A percentile compares a stretch with the other conserved stretches of the same genome.
These are phyloP conservation scores for Saccharum spontaneum DNA, from an alignment of 176 grass and related monocot genomes.

Conservation along the genomic window DNA sequence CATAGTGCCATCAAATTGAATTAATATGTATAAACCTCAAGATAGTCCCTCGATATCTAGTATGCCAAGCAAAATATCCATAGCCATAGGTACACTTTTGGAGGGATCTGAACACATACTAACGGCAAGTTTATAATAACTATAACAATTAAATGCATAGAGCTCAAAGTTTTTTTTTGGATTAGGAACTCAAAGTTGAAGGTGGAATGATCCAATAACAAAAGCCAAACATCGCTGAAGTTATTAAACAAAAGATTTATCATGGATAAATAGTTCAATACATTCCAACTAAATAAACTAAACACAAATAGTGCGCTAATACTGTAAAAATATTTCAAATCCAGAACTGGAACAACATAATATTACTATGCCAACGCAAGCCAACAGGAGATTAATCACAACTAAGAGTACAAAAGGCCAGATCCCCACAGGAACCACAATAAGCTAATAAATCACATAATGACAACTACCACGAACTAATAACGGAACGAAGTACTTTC, in stretches of 20 bases:
- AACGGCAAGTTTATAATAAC: not conserved
- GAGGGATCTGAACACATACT: not conserved
- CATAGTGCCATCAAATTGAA: not conserved
- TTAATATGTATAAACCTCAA: not conserved
- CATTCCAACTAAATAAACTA: not conserved
- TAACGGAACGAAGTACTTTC: not conserved
- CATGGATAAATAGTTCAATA: not conserved
- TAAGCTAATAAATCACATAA: slow-evolving; percentile 2
- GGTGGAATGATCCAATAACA: not conserved
- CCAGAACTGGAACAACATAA: not conserved
- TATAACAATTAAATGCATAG: not conserved
- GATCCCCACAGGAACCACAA: not conserved
- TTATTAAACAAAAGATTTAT: not conserved
- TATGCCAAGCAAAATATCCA: slow-evolving; percentile 1
- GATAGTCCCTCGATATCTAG: not conserved
- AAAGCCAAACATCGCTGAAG: not conserved
- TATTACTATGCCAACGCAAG: not conserved
- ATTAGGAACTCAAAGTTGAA: not conserved
- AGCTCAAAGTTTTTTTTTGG: not conserved
- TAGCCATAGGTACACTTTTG: not conserved
- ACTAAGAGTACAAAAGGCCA: not conserved
- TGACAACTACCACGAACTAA: not conserved
- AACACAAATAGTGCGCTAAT: not conserved
- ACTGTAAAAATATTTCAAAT: not conserved
- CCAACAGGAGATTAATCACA: not conserved